Conservation (phyloP, 495 filamentous ascomycete species). For the Usnea hakonensis region DNA sequence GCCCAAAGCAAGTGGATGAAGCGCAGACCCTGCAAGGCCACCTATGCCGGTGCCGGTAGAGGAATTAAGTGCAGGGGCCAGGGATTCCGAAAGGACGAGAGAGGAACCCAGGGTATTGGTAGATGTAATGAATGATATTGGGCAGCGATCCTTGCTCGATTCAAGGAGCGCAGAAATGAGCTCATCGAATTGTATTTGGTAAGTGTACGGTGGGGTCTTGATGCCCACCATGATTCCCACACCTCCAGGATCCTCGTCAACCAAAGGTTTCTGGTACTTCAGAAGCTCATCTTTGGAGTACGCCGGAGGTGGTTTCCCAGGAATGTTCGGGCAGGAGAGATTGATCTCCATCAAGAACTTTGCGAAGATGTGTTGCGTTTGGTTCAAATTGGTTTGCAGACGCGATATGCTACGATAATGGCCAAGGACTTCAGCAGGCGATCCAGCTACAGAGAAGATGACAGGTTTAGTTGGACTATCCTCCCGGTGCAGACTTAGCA, state of each 20-base stretch:
- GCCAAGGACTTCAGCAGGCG: conserved; percentile 37
- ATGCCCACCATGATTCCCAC: conserved; percentile 44
- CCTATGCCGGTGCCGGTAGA: conserved; percentile 50
- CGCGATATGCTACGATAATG: conserved; percentile 34
- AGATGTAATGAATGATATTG: conserved; percentile 57
- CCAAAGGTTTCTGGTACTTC: conserved; percentile 41
- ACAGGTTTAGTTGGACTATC: conserved; percentile 41
- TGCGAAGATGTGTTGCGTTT: not conserved
- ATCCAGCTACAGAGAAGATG: conserved; percentile 64
- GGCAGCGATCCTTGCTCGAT: conserved; percentile 25
- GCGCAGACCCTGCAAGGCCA: conserved; percentile 55
- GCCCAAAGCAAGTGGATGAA: conserved; percentile 67
- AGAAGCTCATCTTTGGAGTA: conserved; percentile 43
- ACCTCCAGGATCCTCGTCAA: conserved; percentile 6
- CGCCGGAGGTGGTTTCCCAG: conserved; percentile 55
- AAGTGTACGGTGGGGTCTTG: conserved; percentile 66
- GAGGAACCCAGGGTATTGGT: conserved; percentile 65
- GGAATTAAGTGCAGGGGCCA: conserved; percentile 29
- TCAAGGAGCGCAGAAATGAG: conserved; percentile 44
- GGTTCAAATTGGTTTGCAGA: conserved; percentile 23
- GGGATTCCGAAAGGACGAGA: conserved; percentile 38
- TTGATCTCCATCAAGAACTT: conserved; percentile 55
- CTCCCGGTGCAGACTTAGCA: conserved; percentile 14
- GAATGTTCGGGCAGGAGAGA: conserved; percentile 68
- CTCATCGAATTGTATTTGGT: conserved; percentile 48